Percentiles rank a stretch among this genome's conserved stretches.
phyloP scores from a whole-genome alignment of 176 grass and related monocot species.

The Eragrostis nindensis region DNA sequence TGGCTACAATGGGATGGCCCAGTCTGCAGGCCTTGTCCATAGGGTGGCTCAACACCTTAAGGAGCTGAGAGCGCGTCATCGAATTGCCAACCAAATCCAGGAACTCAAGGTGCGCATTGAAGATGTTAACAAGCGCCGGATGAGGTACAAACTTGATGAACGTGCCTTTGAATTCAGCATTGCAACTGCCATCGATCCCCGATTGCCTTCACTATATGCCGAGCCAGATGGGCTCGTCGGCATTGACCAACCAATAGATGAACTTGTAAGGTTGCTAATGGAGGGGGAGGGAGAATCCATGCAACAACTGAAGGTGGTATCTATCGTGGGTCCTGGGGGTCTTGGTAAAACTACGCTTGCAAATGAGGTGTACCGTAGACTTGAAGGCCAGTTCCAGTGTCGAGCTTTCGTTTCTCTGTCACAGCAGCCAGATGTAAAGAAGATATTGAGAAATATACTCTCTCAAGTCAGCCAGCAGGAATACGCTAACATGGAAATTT shows the following conservation, averaged over 20 bases:
- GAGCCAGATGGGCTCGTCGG: conserved; percentile 13
- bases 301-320: conserved; percentile 33
- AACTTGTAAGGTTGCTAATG: not conserved
- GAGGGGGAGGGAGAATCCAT: not conserved
- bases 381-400: conserved; percentile 17
- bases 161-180: not conserved
- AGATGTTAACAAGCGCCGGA: conserved; percentile 18
- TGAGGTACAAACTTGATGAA: conserved; percentile 34
- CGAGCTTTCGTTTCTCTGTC: conserved; percentile 35
- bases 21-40: not conserved
- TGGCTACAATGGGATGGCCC: not conserved
- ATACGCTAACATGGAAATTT: not conserved
- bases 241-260: not conserved
- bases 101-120: conserved; percentile 6
- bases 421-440: conserved; percentile 31
- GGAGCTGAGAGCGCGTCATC: not conserved
- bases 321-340: conserved; percentile 28
- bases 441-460: conserved; percentile 28
- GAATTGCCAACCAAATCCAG: not conserved
- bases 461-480: conserved; percentile 19
- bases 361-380: conserved; percentile 15
- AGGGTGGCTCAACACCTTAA: not conserved
- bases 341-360: conserved; percentile 35
- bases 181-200: not conserved
- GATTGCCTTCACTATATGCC: conserved; percentile 6